Percentiles rank a stretch among this genome's conserved stretches.
phyloP scores from a whole-genome alignment of 192 early-diverging fungal species.

The Umbelopsis sp. region DNA sequence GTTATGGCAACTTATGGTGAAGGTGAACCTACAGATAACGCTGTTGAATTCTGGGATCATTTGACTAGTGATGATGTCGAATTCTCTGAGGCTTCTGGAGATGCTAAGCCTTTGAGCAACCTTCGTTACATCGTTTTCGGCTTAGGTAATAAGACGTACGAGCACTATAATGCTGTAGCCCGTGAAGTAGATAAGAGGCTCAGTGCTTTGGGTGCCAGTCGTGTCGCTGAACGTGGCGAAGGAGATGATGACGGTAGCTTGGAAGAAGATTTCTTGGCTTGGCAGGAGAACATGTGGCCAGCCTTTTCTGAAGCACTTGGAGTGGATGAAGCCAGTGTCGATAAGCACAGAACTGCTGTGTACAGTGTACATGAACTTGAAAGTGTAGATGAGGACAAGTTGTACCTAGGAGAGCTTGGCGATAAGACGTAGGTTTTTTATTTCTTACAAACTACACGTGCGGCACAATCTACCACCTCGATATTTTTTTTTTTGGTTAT shows the following conservation, averaged over 20 bases:
- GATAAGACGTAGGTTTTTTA: conserved; percentile 36
- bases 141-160: conserved; percentile 91
- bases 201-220: conserved; percentile 69
- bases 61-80: conserved; percentile 76
- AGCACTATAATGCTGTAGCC: conserved; percentile 86
- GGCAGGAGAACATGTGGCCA: conserved; percentile 89
- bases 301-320: conserved; percentile 75
- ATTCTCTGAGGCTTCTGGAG: conserved; percentile 62
- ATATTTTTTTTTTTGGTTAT: conserved; percentile 1
- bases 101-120: conserved; percentile 54
- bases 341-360: conserved; percentile 37
- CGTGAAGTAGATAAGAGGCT: conserved; percentile 72
- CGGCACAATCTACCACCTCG: neutral
- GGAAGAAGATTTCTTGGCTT: conserved; percentile 95
- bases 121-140: conserved; percentile 77
- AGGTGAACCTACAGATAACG: conserved; percentile 98
- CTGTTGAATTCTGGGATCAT: conserved; percentile 91
- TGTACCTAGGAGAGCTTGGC: conserved; percentile 55
- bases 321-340: conserved; percentile 51
- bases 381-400: conserved; percentile 33
- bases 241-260: conserved; percentile 97
- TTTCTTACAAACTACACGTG: conserved; percentile 2
- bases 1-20: conserved; percentile 97
- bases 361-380: conserved; percentile 61
- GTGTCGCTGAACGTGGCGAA: conserved; percentile 83